Evolutionary conservation across 179 eudicot species (phyloP).

Genomic region (Sideroxylon spinosum): DNA sequence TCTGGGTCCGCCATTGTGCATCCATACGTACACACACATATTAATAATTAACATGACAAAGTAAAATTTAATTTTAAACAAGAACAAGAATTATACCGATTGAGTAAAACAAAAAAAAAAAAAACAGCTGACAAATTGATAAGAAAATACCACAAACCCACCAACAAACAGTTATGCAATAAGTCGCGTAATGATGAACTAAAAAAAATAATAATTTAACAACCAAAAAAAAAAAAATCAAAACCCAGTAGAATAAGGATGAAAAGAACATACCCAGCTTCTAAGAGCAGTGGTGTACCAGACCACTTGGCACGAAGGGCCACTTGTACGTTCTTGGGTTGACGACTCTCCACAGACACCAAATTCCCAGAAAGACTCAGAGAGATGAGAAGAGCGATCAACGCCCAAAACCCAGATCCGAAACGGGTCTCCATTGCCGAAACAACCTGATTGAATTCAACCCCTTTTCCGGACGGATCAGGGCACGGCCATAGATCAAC

Average conservation of each 20-base stretch:
- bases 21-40: too few relatives aligned
- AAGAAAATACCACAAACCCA: neutral
- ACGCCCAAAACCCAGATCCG: constrained; percentile 46
- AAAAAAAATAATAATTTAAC: neutral
- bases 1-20: too few relatives aligned
- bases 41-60: neutral
- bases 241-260: neutral
- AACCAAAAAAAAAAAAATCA: neutral
- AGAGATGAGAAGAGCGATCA: constrained; percentile 26
- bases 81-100: neutral
- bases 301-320: constrained; percentile 89
- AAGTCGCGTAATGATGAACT: neutral
- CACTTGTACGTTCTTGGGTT: constrained; percentile 86
- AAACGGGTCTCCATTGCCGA: constrained; percentile 42
- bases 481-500: constrained; percentile 11
- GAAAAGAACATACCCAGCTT: constrained; percentile 68
- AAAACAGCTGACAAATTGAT: neutral
- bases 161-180: neutral
- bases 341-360: constrained; percentile 44
- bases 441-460: constrained; percentile 9
- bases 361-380: constrained; percentile 35
- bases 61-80: neutral
- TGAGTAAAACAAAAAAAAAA: neutral
- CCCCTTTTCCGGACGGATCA: constrained; percentile 19
- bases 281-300: constrained; percentile 77